Evolutionary conservation across 352 stramenopile species (phyloP).

Genomic region (Elongisporangium senticosum): DNA sequence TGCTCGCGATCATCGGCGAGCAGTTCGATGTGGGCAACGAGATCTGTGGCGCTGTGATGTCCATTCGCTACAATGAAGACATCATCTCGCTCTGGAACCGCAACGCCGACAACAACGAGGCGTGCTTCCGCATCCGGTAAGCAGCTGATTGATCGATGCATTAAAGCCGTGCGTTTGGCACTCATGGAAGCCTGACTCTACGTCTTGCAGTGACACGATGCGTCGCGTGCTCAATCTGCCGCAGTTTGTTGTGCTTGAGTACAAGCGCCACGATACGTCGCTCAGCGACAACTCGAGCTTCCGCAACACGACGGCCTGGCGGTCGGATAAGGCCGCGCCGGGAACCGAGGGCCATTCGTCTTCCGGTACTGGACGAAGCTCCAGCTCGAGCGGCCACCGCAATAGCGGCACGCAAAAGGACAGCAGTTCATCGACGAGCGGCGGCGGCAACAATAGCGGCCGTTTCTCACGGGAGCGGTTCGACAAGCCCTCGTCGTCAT

Average conservation of each 20-base stretch:
- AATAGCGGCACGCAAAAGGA: conserved; percentile 1
- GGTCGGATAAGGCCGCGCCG: conserved; percentile 42
- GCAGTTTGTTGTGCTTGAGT: conserved; percentile 89
- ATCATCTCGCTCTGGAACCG: conserved; percentile 94
- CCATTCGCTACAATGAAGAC: conserved; percentile 90
- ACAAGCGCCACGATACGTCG: conserved; percentile 88
- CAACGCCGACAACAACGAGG: conserved; percentile 90
- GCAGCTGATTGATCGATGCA: not conserved
- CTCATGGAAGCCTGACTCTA: too few species aligned
- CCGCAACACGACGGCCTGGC: conserved; percentile 77
- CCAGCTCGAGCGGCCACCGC: conserved; percentile 2
- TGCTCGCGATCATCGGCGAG: conserved; percentile 91
- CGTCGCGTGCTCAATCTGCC: conserved; percentile 88
- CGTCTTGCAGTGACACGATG: conserved; percentile 68
- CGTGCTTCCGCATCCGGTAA: conserved; percentile 78
- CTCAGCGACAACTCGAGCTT: conserved; percentile 79
- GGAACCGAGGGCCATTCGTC: conserved; percentile 7
- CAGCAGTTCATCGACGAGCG: conserved; percentile 6
- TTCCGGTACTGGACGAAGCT: not conserved
- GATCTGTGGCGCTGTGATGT: conserved; percentile 89
- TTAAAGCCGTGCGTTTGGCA: not conserved
- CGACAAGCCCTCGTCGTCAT: conserved; percentile 17
- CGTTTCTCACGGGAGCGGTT: conserved; percentile 52
- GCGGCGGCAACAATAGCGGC: conserved; percentile 24
- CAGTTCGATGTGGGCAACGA: conserved; percentile 94